Evolutionary conservation across 768 basidiomycete genomes (phyloP).

Genomic region (Calocybe gangraenosa): DNA sequence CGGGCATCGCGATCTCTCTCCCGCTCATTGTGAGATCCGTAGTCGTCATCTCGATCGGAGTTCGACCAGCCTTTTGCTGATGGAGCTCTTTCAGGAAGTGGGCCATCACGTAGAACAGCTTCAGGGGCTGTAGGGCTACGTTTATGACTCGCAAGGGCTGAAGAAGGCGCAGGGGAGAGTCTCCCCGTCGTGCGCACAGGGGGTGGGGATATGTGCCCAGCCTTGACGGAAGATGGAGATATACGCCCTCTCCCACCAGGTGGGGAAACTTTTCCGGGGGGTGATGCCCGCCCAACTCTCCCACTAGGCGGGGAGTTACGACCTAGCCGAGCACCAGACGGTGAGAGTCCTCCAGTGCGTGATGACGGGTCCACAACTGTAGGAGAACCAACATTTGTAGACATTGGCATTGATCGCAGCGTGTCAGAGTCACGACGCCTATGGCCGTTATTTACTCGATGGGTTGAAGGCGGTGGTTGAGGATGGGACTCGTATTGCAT

Average conservation of each 20-base stretch:
- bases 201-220: slow-evolving; percentile 31
- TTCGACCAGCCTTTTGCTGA: slow-evolving; percentile 31
- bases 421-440: slow-evolving; percentile 77
- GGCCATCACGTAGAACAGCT: slow-evolving; percentile 4
- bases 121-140: slow-evolving; percentile 73
- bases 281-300: slow-evolving; percentile 14
- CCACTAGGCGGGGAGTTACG: slow-evolving; percentile 14
- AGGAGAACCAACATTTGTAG: slow-evolving; percentile 40
- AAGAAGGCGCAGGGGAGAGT: slow-evolving; percentile 16
- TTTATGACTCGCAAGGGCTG: slow-evolving; percentile 43
- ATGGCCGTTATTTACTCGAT: slow-evolving; percentile 42
- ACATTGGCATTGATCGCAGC: slow-evolving; percentile 45
- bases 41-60: slow-evolving; percentile 34
- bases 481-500: slow-evolving; percentile 15
- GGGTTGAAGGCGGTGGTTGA: slow-evolving; percentile 35
- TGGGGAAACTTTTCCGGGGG: slow-evolving; percentile 17
- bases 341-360: slow-evolving; percentile 9
- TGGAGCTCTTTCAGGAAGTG: not conserved
- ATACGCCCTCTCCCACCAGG: slow-evolving; percentile 15
- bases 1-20: slow-evolving; percentile 32
- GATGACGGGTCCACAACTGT: slow-evolving; percentile 42
- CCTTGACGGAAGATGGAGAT: slow-evolving; percentile 19
- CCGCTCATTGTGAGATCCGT: slow-evolving; percentile 27
- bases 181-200: slow-evolving; percentile 13
- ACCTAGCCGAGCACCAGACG: slow-evolving; percentile 11